Conservation (phyloP, 306 rosid species). For the Prunus armeniaca region DNA sequence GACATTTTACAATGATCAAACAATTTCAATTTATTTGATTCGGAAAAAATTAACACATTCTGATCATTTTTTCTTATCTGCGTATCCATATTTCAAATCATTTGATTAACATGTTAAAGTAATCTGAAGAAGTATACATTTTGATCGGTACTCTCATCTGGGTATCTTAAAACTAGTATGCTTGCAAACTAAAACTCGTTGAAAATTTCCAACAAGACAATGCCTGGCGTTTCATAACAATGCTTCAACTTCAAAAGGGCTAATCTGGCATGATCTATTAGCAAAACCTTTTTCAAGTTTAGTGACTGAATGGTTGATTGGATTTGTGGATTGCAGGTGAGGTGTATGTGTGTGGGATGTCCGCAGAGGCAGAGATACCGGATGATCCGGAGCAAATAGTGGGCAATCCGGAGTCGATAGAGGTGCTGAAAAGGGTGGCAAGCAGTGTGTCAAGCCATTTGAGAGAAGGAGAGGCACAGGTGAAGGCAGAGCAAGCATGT, state of each 20-base stretch:
- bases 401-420: constrained; percentile 51
- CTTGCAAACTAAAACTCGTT: neutral
- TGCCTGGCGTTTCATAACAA: neutral
- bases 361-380: constrained; percentile 64
- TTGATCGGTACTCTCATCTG: neutral
- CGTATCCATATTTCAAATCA: neutral
- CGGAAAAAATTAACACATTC: neutral
- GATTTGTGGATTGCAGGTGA: constrained; percentile 59
- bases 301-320: neutral
- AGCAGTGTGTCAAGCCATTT: constrained; percentile 71
- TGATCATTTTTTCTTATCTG: neutral
- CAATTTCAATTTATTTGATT: too few relatives aligned
- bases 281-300: neutral
- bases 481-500: constrained; percentile 90
- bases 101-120: neutral
- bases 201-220: neutral
- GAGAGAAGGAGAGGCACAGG: constrained; percentile 53
- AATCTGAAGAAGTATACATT: too few relatives aligned
- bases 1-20: neutral
- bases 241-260: neutral
- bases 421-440: constrained; percentile 67
- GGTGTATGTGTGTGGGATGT: constrained; percentile 87
- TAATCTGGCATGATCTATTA: neutral
- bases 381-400: constrained; percentile 68
- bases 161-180: neutral